Evolutionary conservation across 176 grass and related monocot species (phyloP).

Genomic region (Avena eriantha): DNA sequence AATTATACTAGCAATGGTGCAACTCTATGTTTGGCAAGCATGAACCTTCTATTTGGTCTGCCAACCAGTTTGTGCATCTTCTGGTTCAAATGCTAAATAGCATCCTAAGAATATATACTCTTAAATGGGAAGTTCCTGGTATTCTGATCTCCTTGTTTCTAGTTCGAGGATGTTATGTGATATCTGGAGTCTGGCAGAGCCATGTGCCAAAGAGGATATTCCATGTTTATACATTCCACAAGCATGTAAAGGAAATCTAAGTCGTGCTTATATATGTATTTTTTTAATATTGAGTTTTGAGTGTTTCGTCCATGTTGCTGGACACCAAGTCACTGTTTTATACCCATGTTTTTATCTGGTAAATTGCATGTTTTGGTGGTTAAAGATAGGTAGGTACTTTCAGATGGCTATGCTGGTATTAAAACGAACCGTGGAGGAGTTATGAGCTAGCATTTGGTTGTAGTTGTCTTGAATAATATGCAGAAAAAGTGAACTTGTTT

Average conservation of each 20-base stretch:
- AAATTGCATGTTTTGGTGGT: constrained; percentile 21
- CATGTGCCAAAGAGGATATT: constrained; percentile 11
- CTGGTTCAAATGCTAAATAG: constrained; percentile 11
- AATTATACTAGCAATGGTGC: constrained; percentile 18
- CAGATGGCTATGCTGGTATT: not conserved
- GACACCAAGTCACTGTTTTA: constrained; percentile 32
- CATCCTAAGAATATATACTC: not conserved
- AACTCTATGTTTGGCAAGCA: not conserved
- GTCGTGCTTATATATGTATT: constrained; percentile 1
- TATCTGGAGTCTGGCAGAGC: not conserved
- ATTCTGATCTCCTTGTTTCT: constrained; percentile 23
- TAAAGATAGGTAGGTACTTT: constrained; percentile 2
- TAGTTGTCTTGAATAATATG: constrained; percentile 18
- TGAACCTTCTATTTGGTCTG: not conserved
- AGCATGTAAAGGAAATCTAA: not conserved
- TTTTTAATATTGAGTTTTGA: constrained; percentile 25
- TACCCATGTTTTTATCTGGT: constrained; percentile 7
- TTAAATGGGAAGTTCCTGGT: constrained; percentile 17
- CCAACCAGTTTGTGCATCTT: not conserved
- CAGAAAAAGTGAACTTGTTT: constrained; percentile 32
- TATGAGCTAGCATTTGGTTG: constrained; percentile 23
- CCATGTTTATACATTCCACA: not conserved
- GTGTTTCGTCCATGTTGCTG: constrained; percentile 23
- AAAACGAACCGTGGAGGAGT: not conserved
- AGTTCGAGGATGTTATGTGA: not conserved